Conservation (phyloP, 805 yeast genomes). For the Ogataea sp. region DNA sequence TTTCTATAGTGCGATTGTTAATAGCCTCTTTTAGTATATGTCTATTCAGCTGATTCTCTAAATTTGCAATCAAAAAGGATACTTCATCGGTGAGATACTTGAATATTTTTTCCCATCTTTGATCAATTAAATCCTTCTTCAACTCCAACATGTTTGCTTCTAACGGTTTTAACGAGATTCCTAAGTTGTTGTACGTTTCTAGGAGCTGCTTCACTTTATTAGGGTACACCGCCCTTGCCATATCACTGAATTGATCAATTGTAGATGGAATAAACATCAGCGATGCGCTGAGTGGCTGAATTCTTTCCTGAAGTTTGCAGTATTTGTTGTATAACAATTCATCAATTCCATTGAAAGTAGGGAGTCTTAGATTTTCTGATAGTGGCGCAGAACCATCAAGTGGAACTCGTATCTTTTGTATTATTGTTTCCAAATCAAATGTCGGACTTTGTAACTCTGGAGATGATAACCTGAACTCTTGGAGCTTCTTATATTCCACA, state of each 20-base stretch:
- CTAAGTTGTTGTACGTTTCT: slow-evolving; percentile 30
- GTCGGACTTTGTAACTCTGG: slow-evolving; percentile 27
- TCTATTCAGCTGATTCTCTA: slow-evolving; percentile 14
- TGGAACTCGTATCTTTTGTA: slow-evolving; percentile 17
- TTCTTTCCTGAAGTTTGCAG: slow-evolving; percentile 29
- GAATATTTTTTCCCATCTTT: slow-evolving; percentile 50
- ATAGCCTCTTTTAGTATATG: not conserved
- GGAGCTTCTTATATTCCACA: slow-evolving; percentile 27
- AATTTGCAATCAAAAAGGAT: slow-evolving; percentile 16
- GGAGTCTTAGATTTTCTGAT: slow-evolving; percentile 21
- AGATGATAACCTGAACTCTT: slow-evolving; percentile 29
- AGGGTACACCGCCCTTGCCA: slow-evolving; percentile 23
- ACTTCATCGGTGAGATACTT: slow-evolving; percentile 37
- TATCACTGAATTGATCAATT: slow-evolving; percentile 32
- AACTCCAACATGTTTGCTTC: slow-evolving; percentile 32
- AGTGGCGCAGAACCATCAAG: slow-evolving; percentile 1
- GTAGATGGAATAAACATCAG: slow-evolving; percentile 43
- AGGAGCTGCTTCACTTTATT: slow-evolving; percentile 24
- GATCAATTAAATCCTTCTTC: slow-evolving; percentile 39
- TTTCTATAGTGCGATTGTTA: not conserved
- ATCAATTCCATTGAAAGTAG: slow-evolving; percentile 31
- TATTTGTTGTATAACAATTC: slow-evolving; percentile 33
- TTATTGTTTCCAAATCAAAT: slow-evolving; percentile 26
- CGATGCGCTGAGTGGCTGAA: slow-evolving; percentile 47
- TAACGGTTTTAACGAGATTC: slow-evolving; percentile 33